phyloP scores from a whole-genome alignment of 1,139 yeast species.

The Geotrichum australiense region DNA sequence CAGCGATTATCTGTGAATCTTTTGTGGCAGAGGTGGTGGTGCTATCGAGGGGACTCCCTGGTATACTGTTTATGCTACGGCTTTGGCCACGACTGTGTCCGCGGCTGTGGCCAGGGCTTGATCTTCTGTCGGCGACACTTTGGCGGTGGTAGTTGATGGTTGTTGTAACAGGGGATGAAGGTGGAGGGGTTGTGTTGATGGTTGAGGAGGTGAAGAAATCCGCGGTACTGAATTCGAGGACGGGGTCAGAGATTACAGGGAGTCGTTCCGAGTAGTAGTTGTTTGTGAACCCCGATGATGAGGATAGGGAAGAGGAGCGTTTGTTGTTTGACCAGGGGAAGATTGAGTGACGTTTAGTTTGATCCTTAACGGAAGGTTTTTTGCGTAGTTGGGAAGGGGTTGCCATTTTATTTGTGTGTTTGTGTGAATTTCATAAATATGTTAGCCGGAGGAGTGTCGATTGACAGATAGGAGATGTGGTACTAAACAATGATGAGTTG shows the following conservation, averaged over 20 bases:
- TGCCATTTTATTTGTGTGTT: no score
- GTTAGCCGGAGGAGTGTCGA: neutral
- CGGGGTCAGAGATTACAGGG: slow-evolving; percentile 19
- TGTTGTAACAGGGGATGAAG: slow-evolving; percentile 7
- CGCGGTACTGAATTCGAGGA: slow-evolving; percentile 15
- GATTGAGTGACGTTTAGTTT: slow-evolving; percentile 10
- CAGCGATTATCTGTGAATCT: slow-evolving; percentile 11
- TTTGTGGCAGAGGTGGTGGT: neutral
- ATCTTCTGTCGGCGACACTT: neutral
- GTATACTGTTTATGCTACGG: no score
- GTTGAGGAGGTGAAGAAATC: slow-evolving; percentile 16
- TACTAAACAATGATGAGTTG: no score
- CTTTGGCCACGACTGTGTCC: neutral
- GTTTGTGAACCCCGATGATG: slow-evolving; percentile 5
- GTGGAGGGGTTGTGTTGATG: slow-evolving; percentile 12
- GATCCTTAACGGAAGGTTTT: slow-evolving; percentile 4
- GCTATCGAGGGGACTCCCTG: neutral
- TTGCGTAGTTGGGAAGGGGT: slow-evolving; percentile 1
- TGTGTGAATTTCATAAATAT: neutral
- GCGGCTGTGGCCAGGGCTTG: no score
- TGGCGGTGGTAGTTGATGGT: neutral
- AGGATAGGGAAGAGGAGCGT: neutral
- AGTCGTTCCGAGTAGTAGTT: slow-evolving; percentile 16
- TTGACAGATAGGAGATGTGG: no score
- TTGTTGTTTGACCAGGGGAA: slow-evolving; percentile 15